A percentile compares a stretch with the other conserved stretches of the same genome.
Conservation (phyloP, 352 stramenopile genomes). For the Phytophthora hibernalis region DNA sequence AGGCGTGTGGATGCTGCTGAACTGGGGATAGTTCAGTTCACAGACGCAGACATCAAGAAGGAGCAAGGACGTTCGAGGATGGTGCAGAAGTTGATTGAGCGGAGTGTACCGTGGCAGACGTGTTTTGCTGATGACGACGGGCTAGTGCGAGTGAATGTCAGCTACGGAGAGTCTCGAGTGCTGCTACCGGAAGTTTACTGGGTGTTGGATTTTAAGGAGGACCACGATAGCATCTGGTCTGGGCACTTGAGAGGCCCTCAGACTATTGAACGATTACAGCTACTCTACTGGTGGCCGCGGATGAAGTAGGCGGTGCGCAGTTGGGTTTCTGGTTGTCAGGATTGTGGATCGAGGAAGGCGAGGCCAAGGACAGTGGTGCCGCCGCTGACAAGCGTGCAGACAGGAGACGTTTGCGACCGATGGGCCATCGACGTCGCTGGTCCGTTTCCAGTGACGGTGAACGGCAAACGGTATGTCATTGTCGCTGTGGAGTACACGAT, state of each 20-base stretch:
- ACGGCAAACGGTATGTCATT: no score
- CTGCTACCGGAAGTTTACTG: background rate
- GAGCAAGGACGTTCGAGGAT: background rate
- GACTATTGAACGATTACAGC: background rate
- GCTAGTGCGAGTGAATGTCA: background rate
- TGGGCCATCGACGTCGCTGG: no score
- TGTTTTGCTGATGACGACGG: background rate
- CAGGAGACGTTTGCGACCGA: no score
- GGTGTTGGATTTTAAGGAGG: constrained; percentile 13
- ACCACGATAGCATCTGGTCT: constrained; percentile 10
- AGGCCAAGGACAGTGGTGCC: background rate
- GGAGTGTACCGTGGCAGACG: background rate
- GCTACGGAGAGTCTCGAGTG: background rate
- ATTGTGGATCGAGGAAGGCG: constrained; percentile 6
- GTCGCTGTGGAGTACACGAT: no score
- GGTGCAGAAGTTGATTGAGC: background rate
- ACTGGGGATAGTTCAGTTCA: background rate
- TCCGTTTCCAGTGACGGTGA: no score
- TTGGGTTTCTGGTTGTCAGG: constrained; percentile 7
- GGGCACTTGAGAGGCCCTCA: background rate
- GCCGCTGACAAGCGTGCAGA: no score
- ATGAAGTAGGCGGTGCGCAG: background rate
- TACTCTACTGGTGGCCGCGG: constrained; percentile 5
- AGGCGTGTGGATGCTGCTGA: background rate
- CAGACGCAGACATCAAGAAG: constrained; percentile 4